Evolutionary conservation across 441 rosid genomes (phyloP), one percentile per base, ranked within the genome.

Genomic region (Erodium trifolium): DNA sequence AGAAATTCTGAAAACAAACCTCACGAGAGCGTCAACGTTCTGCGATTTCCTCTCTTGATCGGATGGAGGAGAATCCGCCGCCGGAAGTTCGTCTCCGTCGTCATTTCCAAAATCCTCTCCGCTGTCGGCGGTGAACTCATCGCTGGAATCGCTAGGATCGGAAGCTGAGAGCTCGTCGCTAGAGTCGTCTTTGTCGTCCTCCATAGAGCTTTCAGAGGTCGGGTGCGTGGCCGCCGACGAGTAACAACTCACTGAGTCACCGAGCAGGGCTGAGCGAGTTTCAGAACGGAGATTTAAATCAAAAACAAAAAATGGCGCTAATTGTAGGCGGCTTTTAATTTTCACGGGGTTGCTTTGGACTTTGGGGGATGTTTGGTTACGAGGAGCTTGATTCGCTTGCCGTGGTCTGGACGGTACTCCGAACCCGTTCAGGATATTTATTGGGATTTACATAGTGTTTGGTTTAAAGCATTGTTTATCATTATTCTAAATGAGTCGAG

Each of bases 1-100:
- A 57, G 43, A 55, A 34, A 34, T 69, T 63, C 8, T 2, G 3
- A 0, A 55, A 39, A 63, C 70, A 16, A 67, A 93, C 99, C 96
- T 91, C 70, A 93, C 2, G 3, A 93, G 93, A 73, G 90, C 95
- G 59, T 88, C 91, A 2, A 93, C 94, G 80, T 91, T 93, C 86
- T 86, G 75, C 59, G 92, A 91, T 78, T 91, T 93, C 68, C 82
- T 81, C 71, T 89, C 94, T 70, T 75, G 82, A 75, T 83, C 81
- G 37, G 86, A 77, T 57, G 82, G 70, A 11, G 74, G 72, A 81
- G 85, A 70, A 67, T 72, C 77, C 63, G 76, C 75, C 51, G 72
- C 62, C 27, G 73, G 73, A 59, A 51, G 71, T 41, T 69, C 78
- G 11, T 59, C 81, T 41, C 70, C 78, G 11, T 59, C 81, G 47